A percentile compares a stretch with the other conserved stretches of the same genome.
Conservation (phyloP, 306 rosid species). For the Sophora flavescens region DNA sequence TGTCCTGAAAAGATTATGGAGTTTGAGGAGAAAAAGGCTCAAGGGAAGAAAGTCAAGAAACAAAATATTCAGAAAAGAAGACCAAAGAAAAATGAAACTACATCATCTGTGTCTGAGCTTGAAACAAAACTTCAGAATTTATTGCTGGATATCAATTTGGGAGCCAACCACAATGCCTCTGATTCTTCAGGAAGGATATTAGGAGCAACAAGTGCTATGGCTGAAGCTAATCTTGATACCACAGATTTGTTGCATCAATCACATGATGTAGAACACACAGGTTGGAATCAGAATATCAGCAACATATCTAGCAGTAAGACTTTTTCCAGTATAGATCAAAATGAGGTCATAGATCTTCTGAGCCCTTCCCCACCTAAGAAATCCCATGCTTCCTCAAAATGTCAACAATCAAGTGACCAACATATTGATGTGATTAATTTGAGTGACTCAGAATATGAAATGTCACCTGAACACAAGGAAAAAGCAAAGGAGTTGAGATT, state of each 20-base stretch:
- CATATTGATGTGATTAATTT: slow-evolving; percentile 64
- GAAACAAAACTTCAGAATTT: slow-evolving; percentile 63
- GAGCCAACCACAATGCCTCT: slow-evolving; percentile 41
- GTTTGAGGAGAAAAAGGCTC: slow-evolving; percentile 62
- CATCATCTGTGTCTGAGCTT: slow-evolving; percentile 63
- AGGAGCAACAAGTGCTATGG: slow-evolving; percentile 33
- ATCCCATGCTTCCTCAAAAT: slow-evolving; percentile 30
- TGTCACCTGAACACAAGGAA: slow-evolving; percentile 67
- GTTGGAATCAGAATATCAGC: slow-evolving; percentile 31
- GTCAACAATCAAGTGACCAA: slow-evolving; percentile 44
- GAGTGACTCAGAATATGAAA: slow-evolving; percentile 77
- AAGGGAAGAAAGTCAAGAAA: slow-evolving; percentile 48
- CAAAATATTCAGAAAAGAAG: slow-evolving; percentile 58
- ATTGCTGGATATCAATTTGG: slow-evolving; percentile 60
- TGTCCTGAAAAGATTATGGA: slow-evolving; percentile 82
- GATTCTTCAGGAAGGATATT: slow-evolving; percentile 38
- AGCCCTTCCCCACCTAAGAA: slow-evolving; percentile 74
- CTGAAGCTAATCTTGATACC: slow-evolving; percentile 44
- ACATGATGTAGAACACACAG: slow-evolving; percentile 33
- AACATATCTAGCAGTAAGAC: slow-evolving; percentile 29
- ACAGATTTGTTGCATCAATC: slow-evolving; percentile 35
- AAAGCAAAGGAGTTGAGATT: slow-evolving; percentile 72
- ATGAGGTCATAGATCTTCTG: slow-evolving; percentile 69
- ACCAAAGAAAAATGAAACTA: slow-evolving; percentile 61
- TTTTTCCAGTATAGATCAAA: slow-evolving; percentile 42